These are phyloP conservation scores for Magnaporthiopsis incrustans DNA, from an alignment of 2,329 filamentous ascomycete genomes.

Conservation along the genomic window DNA sequence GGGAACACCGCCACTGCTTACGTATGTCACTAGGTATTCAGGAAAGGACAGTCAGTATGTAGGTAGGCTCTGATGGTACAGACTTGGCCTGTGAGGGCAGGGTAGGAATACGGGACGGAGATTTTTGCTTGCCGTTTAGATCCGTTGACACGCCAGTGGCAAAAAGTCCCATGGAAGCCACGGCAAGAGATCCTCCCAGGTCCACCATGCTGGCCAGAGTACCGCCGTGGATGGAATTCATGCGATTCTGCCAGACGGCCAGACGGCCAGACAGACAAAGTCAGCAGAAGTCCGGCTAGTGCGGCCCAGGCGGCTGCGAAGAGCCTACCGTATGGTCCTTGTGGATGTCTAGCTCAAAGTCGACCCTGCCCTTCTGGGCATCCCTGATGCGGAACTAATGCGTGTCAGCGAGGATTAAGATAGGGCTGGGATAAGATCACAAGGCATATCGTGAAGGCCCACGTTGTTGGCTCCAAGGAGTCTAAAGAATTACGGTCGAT, in stretches of 20 bases:
- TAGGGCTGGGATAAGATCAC: background rate
- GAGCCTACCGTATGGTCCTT: conserved; percentile 64
- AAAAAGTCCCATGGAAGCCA: conserved; percentile 55
- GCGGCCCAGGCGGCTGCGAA: background rate
- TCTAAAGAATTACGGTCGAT: conserved; percentile 17
- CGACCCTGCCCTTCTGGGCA: conserved; percentile 58
- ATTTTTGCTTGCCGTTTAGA: conserved; percentile 41
- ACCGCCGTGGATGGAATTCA: conserved; percentile 70
- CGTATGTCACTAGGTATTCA: conserved; percentile 48
- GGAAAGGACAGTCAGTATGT: background rate
- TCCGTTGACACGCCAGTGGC: conserved; percentile 59
- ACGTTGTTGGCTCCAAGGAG: conserved; percentile 29
- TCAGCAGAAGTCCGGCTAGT: background rate
- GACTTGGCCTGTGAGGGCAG: background rate
- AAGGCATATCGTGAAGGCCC: background rate
- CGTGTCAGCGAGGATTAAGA: background rate
- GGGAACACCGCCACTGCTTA: conserved; percentile 48
- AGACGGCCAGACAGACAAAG: background rate
- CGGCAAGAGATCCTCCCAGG: conserved; percentile 55
- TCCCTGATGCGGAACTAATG: conserved; percentile 57
- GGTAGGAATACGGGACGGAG: background rate
- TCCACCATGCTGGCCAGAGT: conserved; percentile 71
- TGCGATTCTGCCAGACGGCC: conserved; percentile 52
- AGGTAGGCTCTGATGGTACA: background rate
- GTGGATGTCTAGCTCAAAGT: conserved; percentile 68